These are phyloP conservation scores for Aspergillus alliaceus DNA, from an alignment of 2,329 filamentous ascomycete species.

Conservation along the genomic window DNA sequence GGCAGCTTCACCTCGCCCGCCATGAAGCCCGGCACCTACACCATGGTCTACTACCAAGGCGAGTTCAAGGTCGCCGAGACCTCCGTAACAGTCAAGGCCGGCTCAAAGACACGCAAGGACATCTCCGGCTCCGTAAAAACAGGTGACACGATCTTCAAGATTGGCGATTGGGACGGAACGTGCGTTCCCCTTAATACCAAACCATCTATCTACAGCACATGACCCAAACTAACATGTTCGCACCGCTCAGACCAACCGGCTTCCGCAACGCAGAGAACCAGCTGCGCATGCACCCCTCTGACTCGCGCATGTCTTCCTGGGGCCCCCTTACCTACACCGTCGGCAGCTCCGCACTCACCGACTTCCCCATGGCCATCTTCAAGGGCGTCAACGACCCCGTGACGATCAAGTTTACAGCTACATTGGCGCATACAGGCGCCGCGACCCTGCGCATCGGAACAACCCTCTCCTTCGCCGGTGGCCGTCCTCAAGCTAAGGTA, in stretches of 20 bases:
- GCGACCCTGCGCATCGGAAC: conserved; percentile 65
- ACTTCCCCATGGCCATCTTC: conserved; percentile 68
- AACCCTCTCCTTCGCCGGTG: conserved; percentile 62
- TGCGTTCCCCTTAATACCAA: conserved; percentile 9
- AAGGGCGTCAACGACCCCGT: conserved; percentile 60
- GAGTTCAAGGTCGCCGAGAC: conserved; percentile 57
- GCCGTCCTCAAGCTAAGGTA: conserved; percentile 53
- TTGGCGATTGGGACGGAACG: conserved; percentile 66
- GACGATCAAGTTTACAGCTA: conserved; percentile 61
- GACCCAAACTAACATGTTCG: background rate
- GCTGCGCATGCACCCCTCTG: conserved; percentile 67
- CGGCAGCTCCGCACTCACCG: conserved; percentile 51
- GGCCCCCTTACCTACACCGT: conserved; percentile 61
- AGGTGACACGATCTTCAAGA: conserved; percentile 60
- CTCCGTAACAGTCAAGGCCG: conserved; percentile 52
- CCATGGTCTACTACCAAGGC: conserved; percentile 64
- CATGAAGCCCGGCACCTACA: conserved; percentile 69
- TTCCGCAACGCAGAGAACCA: conserved; percentile 69
- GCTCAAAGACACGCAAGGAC: conserved; percentile 49
- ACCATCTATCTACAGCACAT: background rate
- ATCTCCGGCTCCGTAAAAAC: conserved; percentile 53
- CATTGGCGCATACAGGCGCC: conserved; percentile 50
- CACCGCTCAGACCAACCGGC: conserved; percentile 49
- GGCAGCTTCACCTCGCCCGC: conserved; percentile 63
- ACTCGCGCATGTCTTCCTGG: conserved; percentile 64